Percentiles rank a stretch among this genome's conserved stretches.
These are phyloP conservation scores for Annulohypoxylon stygium DNA, from an alignment of 495 filamentous ascomycete species.

Conservation along the genomic window DNA sequence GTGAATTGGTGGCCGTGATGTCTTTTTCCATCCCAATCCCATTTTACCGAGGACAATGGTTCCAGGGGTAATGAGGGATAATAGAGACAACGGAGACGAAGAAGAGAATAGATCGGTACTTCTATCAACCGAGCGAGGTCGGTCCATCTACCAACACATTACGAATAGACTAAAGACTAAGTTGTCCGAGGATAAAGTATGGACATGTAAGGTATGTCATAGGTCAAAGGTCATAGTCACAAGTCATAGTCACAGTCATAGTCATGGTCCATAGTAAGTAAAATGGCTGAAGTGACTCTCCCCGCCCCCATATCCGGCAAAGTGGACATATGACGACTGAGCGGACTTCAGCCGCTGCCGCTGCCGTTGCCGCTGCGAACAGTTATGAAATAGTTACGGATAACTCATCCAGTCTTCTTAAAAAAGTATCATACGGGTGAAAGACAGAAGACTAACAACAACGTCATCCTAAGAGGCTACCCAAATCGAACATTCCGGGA, in stretches of 20 bases:
- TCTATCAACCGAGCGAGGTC: constrained; percentile 37
- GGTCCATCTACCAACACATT: constrained; percentile 12
- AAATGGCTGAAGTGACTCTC: constrained; percentile 24
- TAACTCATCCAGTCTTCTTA: constrained; percentile 1
- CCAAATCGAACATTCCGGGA: neutral
- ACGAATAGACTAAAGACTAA: neutral
- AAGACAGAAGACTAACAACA: constrained; percentile 16
- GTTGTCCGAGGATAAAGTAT: neutral
- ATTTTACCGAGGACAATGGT: constrained; percentile 35
- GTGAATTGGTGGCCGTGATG: neutral
- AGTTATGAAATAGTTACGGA: neutral
- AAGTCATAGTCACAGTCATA: too few species aligned
- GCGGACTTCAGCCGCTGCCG: constrained; percentile 37
- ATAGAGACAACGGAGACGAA: neutral
- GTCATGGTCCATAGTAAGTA: neutral
- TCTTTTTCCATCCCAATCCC: constrained; percentile 21
- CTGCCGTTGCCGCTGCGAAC: constrained; percentile 17
- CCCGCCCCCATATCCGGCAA: constrained; percentile 30
- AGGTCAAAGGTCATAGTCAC: neutral
- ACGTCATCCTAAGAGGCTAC: constrained; percentile 1
- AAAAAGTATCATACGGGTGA: constrained; percentile 8
- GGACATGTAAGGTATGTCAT: neutral
- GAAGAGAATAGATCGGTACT: constrained; percentile 22
- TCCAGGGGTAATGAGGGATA: neutral
- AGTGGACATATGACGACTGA: constrained; percentile 16